Evolutionary conservation across 148 eudicot genomes (phyloP).

Genomic region (Drosera capensis): DNA sequence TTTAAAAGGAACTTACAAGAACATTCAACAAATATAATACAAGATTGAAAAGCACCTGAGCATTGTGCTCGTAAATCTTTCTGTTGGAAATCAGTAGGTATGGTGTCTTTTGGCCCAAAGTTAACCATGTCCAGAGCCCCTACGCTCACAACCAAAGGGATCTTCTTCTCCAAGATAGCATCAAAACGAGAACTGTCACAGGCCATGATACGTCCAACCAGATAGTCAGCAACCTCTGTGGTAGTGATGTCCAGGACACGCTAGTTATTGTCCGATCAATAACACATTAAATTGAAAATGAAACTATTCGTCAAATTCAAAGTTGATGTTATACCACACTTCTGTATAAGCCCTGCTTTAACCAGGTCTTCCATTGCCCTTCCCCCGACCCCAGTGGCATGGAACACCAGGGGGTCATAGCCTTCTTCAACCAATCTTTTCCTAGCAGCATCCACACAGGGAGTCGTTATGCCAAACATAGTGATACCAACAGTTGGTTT

Average conservation of each 20-base stretch:
- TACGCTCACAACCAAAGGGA: conserved; percentile 77
- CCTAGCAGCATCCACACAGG: conserved; percentile 73
- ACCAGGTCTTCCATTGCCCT: conserved; percentile 96
- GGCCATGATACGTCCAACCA: conserved; percentile 96
- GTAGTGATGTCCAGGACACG: conserved; percentile 97
- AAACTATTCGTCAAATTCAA: too few species aligned
- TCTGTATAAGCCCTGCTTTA: conserved; percentile 72
- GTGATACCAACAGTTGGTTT: conserved; percentile 74
- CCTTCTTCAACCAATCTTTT: conserved; percentile 70
- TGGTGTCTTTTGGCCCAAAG: conserved; percentile 57
- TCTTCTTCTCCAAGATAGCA: conserved; percentile 55
- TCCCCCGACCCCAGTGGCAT: conserved; percentile 98
- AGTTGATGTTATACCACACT: neutral
- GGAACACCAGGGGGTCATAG: conserved; percentile 81
- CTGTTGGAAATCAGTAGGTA: conserved; percentile 65
- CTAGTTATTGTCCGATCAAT: conserved; percentile 17
- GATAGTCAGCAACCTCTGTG: conserved; percentile 89
- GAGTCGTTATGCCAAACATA: conserved; percentile 96
- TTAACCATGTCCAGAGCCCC: conserved; percentile 99
- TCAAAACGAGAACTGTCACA: conserved; percentile 86
- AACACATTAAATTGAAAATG: too few species aligned
- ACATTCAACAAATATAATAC: too few species aligned
- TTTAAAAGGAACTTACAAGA: too few species aligned
- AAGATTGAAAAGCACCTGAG: conserved; percentile 42
- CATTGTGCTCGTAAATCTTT: conserved; percentile 66